Evolutionary conservation across 31 red algal genomes (phyloP).

Genomic region (Porphyra umbilicalis): DNA sequence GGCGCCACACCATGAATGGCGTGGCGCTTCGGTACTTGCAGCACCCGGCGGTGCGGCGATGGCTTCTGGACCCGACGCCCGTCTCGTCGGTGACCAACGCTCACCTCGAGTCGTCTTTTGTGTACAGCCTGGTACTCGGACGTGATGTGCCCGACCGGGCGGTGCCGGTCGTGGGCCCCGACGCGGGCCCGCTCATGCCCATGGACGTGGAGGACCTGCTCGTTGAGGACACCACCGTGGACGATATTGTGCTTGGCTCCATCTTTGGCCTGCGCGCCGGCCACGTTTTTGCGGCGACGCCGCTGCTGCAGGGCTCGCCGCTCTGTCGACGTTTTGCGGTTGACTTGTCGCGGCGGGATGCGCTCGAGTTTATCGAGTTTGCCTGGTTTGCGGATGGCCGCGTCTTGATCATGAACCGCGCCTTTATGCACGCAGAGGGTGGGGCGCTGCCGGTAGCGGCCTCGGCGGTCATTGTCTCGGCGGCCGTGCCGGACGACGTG

Average conservation of each 20-base stretch:
- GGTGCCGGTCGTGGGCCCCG: neutral
- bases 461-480: constrained; percentile 22
- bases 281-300: constrained; percentile 47
- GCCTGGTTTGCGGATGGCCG: constrained; percentile 42
- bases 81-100: neutral
- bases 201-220: constrained; percentile 29
- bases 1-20: neutral
- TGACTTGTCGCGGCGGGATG: constrained; percentile 28
- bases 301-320: constrained; percentile 45
- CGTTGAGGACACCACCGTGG: constrained; percentile 6
- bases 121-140: neutral
- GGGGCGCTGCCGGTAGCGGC: constrained; percentile 29
- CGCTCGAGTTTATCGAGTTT: constrained; percentile 75
- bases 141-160: neutral
- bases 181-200: neutral
- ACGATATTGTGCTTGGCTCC: constrained; percentile 35
- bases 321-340: constrained; percentile 52
- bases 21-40: neutral
- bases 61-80: neutral
- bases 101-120: neutral
- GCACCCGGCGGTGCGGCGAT: neutral
- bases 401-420: constrained; percentile 41
- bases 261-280: constrained; percentile 52
- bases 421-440: constrained; percentile 48
- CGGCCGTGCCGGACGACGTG: constrained; percentile 3